Base-by-base conservation (phyloP, 306 rosid species). In the Psophocarpus tetragonolobus region DNA sequence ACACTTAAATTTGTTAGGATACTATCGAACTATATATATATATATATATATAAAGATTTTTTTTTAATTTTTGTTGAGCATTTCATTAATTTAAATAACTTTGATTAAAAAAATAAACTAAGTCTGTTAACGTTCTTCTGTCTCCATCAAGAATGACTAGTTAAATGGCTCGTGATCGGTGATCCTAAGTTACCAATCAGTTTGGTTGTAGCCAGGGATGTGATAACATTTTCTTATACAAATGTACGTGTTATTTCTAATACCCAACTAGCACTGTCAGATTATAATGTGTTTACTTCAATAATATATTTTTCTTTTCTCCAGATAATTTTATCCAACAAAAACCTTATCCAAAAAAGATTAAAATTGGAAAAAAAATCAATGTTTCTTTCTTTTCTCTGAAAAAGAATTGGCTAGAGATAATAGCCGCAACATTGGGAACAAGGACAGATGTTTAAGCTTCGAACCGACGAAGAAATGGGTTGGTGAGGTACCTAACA, bases 381-480 rank as follows among this genome's bases (percentile, higher is more conserved):
- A 12, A 44, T n/a, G n/a, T 24, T 60, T 67, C 21, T 36, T 35
- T 33, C 17, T 35, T 54, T 66, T 10, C 24, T 51, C 32, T 1
- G 5, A 12, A 10, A 68, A 36, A 18, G 24, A 53, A 53, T 38
- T 18, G 35, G 39, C 33, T 33, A 45, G 53, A 60, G 54, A 63
- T 10, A n/a, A 71, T 32, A 61, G 73, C 66, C 56, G 45, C 78
- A 71, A 79, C 23, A 44, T 4, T 2, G n/a, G n/a, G n/a, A n/a
- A n/a, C 44, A 79, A 41, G 68, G 71, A 38, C 30, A 50, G 39
- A 38, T 38, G 75, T 47, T 64, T 41, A 64, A 64, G 79, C 12
- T 71, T 79, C 54, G n/a, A n/a, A n/a, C n/a, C 73, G 20, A 51
- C 65, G 51, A 75, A 84, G 81, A 47, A 79, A 39, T 62, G 30